Conservation (phyloP, 257 asterid genomes). For the Nicotiana tabacum region DNA sequence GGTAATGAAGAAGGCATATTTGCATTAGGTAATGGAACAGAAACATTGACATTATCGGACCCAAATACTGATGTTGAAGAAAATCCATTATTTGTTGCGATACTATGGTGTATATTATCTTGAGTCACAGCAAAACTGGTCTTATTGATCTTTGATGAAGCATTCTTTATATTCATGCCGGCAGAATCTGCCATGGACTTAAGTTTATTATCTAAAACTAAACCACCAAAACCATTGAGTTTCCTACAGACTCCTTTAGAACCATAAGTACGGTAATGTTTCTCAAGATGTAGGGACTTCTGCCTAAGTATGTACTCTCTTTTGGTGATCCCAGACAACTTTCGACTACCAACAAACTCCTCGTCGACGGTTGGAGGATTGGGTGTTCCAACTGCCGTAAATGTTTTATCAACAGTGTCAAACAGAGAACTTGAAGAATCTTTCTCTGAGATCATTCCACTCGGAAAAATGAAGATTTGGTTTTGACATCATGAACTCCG, state of each 20-base stretch:
- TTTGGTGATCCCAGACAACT: slow-evolving; percentile 65
- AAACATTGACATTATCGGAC: slow-evolving; percentile 26
- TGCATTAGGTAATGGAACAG: slow-evolving; percentile 34
- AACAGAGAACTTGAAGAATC: slow-evolving; percentile 33
- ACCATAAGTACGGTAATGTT: slow-evolving; percentile 57
- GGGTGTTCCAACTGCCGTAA: slow-evolving; percentile 47
- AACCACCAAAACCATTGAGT: slow-evolving; percentile 51
- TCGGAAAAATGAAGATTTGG: slow-evolving; percentile 28
- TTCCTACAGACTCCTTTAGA: slow-evolving; percentile 65
- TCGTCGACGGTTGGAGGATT: slow-evolving; percentile 42
- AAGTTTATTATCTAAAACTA: slow-evolving; percentile 72
- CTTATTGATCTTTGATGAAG: slow-evolving; percentile 37
- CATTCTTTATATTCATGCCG: slow-evolving; percentile 42
- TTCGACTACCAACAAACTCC: slow-evolving; percentile 57
- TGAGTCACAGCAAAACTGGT: slow-evolving; percentile 36
- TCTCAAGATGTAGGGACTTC: slow-evolving; percentile 69
- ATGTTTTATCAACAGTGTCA: slow-evolving; percentile 39
- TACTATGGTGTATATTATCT: slow-evolving; percentile 31
- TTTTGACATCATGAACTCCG: slow-evolving; percentile 28
- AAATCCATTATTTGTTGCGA: slow-evolving; percentile 36
- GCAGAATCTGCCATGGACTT: slow-evolving; percentile 61
- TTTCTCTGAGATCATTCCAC: slow-evolving; percentile 39
- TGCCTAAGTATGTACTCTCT: slow-evolving; percentile 72
- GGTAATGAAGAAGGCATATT: slow-evolving; percentile 32
- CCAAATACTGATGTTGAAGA: slow-evolving; percentile 50